These are phyloP conservation scores for Kurtzmaniella quercitrusa DNA, from an alignment of 1,139 yeast species.

Conservation along the genomic window DNA sequence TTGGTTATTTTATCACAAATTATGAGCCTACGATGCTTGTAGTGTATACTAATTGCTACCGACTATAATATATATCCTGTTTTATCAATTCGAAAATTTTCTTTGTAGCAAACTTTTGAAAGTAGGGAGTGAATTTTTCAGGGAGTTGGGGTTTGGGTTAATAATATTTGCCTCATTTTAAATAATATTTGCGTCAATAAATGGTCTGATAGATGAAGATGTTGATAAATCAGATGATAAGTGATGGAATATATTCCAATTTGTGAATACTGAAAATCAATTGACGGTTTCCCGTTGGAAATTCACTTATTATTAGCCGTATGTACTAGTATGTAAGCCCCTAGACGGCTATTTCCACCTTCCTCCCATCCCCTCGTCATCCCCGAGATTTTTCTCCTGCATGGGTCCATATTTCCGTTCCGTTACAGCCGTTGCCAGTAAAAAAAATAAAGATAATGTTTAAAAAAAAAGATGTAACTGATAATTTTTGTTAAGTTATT, in stretches of 20 bases:
- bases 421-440: not conserved
- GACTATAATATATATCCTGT: conserved; percentile 2
- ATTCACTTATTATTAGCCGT: not conserved
- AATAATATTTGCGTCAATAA: not conserved
- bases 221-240: no score
- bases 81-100: not conserved
- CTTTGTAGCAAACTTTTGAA: not conserved
- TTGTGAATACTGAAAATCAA: no score
- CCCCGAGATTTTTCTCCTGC: not conserved
- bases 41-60: not conserved
- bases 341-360: not conserved
- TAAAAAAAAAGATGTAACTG: not conserved
- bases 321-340: not conserved
- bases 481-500: not conserved
- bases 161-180: not conserved
- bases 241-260: no score
- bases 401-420: not conserved
- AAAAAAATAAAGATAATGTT: no score
- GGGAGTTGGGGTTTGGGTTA: not conserved
- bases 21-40: not conserved
- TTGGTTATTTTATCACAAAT: not conserved
- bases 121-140: not conserved
- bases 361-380: not conserved
- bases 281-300: no score
- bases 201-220: not conserved